Base-by-base conservation (phyloP, 116 monocot species). In the Phalaenopsis hybrid region DNA sequence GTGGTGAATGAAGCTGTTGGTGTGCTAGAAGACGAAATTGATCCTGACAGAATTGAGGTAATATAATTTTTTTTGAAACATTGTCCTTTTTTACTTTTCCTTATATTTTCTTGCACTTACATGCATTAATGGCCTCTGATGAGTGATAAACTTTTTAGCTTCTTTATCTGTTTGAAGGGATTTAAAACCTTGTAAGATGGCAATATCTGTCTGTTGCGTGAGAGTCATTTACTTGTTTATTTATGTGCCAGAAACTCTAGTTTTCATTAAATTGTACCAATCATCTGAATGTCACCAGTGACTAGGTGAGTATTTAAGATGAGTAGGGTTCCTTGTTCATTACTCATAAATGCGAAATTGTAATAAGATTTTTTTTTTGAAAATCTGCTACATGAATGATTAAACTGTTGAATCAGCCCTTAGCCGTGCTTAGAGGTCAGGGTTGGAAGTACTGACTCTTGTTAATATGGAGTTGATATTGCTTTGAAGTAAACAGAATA, bases 31-130 rank as follows among this genome's bases (percentile, higher is more conserved):
- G 88, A 84, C 43, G 98, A 98, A 58, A 86, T 93, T 63, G 98
- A 98, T 90, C 98, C 90, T 80, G 98, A 98, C 79, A 91, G 92
- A 84, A 81, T 90, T 85, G 98, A 98, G 95, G 98, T 94, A 80
- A 77, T 46, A 20, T 75, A 45, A 45, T 44, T 31, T 3, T 51
- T 52, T 41, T 51, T 46, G 7, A 45, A 45, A 46, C 16, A 13
- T 55, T 17, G 18, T 75, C 8, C 45, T 45, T n/a, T 41, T 17
- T 45, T 75, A 31, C 41, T 45, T 6, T 44, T 46, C 21, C 4
- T 55, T 46, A 75, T 75, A 37, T 45, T 45, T 74, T 5, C 33
- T 44, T 43, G 6, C 17, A 44, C 43, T 20, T 81, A 34, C 3
- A 74, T 81, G 31, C 57, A 81, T 7, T 46, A 9, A 52, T 81